Conservation (phyloP, 768 basidiomycete species). For the Leucocoprinus birnbaumii region DNA sequence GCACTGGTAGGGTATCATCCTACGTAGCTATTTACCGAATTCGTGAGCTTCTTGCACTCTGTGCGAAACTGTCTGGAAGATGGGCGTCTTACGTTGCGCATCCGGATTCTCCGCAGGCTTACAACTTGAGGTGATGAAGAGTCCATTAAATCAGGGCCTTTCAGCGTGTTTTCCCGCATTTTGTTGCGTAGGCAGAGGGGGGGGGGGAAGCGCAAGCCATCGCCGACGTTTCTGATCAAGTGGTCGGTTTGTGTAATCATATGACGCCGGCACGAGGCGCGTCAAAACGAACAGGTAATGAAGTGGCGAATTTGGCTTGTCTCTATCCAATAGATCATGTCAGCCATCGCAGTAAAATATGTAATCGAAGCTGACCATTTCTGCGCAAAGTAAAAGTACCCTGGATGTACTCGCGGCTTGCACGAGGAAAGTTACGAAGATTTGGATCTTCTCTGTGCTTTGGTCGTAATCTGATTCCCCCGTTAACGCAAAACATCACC, state of each 20-base stretch:
- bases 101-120: slow-evolving; percentile 4
- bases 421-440: slow-evolving; percentile 11
- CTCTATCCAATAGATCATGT: background rate
- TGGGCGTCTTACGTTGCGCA: background rate
- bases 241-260: slow-evolving; percentile 2
- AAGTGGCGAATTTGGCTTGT: background rate
- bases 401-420: slow-evolving; percentile 6
- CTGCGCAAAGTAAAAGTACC: slow-evolving; percentile 1
- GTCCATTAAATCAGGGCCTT: background rate
- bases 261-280: slow-evolving; percentile 3
- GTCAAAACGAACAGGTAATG: background rate
- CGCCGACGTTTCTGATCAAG: background rate
- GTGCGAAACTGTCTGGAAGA: background rate
- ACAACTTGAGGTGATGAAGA: background rate
- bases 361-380: slow-evolving; percentile 9
- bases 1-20: background rate
- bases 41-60: background rate
- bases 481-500: background rate
- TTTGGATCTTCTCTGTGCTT: slow-evolving; percentile 2
- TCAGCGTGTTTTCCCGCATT: background rate
- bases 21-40: background rate
- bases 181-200: background rate
- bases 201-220: background rate
- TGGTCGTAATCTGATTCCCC: background rate
- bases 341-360: slow-evolving; percentile 1